A percentile compares a stretch with the other conserved stretches of the same genome.
Conservation (phyloP, 768 basidiomycete species). For the Leccinum sublutescens region DNA sequence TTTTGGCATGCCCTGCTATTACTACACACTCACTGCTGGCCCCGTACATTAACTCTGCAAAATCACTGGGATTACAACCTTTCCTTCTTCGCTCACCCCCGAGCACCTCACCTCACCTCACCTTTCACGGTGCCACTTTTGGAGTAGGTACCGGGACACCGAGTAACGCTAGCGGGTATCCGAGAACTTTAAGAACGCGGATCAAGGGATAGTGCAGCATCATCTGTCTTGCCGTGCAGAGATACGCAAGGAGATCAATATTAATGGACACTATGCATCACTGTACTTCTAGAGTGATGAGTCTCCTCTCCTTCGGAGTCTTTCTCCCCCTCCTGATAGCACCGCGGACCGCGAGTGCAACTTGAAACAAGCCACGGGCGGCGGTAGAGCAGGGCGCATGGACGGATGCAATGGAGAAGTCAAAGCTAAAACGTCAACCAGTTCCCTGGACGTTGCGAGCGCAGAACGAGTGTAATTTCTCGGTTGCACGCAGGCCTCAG, state of each 20-base stretch:
- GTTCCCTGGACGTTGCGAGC: not conserved
- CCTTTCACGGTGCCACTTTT: conserved; percentile 8
- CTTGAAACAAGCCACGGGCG: not conserved
- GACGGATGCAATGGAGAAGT: not conserved
- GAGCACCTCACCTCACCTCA: conserved; percentile 20
- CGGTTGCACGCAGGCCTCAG: not conserved
- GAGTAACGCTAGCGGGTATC: conserved; percentile 25
- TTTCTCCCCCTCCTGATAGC: not conserved
- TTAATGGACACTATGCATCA: no score
- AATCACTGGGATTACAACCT: not conserved
- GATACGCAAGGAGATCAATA: not conserved
- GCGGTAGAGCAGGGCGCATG: not conserved
- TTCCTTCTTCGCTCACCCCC: conserved; percentile 17
- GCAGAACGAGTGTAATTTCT: not conserved
- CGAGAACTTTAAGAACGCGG: conserved; percentile 16
- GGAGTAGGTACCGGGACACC: conserved; percentile 20
- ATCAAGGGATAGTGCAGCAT: conserved; percentile 20
- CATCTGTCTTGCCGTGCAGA: conserved; percentile 4
- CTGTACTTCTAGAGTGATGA: not conserved
- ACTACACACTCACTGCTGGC: not conserved
- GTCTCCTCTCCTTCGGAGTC: not conserved
- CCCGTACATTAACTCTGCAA: not conserved
- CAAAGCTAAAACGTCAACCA: not conserved
- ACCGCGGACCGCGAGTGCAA: not conserved
- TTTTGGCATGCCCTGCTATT: not conserved